These are phyloP conservation scores for Datura wrightii DNA, from an alignment of 257 asterid genomes.

Conservation along the genomic window DNA sequence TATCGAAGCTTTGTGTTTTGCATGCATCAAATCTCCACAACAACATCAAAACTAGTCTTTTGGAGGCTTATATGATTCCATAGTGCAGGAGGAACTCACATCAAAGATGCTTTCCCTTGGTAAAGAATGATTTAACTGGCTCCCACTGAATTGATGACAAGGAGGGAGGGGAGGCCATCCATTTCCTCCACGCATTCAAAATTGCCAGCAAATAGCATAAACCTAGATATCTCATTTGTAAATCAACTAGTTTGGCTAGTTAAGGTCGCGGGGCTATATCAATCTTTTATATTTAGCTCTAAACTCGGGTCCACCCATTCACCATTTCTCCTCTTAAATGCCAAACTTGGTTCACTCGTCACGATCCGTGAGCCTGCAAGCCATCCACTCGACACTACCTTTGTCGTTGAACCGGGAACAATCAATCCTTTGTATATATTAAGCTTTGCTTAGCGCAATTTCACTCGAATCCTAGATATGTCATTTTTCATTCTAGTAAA, in stretches of 20 bases:
- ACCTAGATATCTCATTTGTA: slow-evolving; percentile 2
- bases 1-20: background rate
- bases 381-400: background rate
- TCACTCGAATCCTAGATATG: background rate
- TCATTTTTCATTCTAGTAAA: background rate
- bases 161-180: background rate
- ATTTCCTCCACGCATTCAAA: background rate
- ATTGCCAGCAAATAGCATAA: background rate
- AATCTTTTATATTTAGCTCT: background rate
- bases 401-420: background rate
- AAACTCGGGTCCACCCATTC: background rate
- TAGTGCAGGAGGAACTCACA: background rate
- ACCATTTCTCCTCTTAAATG: background rate
- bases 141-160: background rate
- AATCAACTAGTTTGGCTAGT: background rate
- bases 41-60: background rate
- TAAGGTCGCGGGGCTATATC: background rate
- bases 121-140: background rate
- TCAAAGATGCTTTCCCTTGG: background rate
- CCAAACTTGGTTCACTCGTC: background rate
- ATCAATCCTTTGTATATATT: background rate
- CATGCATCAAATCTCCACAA: background rate
- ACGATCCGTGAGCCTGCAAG: background rate
- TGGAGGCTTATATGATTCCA: background rate
- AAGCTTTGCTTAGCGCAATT: background rate